These are phyloP conservation scores for Arthroderma uncinatum DNA, from an alignment of 2,329 filamentous ascomycete genomes.

Conservation along the genomic window DNA sequence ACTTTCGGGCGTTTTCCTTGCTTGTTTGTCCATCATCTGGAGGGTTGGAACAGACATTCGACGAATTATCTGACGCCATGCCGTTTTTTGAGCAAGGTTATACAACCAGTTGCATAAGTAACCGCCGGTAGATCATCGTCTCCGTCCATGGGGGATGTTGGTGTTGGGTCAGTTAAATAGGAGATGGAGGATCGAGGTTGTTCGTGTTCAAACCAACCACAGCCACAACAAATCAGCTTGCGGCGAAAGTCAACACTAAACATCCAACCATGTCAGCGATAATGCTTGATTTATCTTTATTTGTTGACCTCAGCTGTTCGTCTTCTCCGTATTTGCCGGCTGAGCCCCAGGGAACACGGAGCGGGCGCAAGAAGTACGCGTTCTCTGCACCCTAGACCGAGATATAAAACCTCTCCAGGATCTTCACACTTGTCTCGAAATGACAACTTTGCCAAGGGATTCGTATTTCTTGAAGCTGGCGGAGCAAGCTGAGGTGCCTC, in stretches of 20 bases:
- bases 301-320: neutral
- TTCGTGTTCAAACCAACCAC: neutral
- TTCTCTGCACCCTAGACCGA: neutral
- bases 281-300: too few relatives aligned
- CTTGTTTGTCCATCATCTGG: too few relatives aligned
- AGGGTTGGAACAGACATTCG: neutral
- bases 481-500: neutral
- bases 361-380: neutral
- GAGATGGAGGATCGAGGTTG: neutral
- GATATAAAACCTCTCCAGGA: neutral
- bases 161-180: neutral
- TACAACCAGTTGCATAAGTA: too few relatives aligned
- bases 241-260: neutral
- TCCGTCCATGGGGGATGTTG: neutral
- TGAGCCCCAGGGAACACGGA: neutral
- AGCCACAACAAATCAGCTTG: neutral
- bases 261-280: too few relatives aligned
- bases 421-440: neutral
- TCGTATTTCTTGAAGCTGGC: neutral
- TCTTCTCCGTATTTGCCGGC: neutral
- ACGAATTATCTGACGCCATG: neutral
- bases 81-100: too few relatives aligned
- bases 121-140: neutral
- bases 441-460: slow-evolving; percentile 2
- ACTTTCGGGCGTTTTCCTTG: neutral